phyloP scores from a whole-genome alignment of 345 rosid species.

The Moricandia arvensis region DNA sequence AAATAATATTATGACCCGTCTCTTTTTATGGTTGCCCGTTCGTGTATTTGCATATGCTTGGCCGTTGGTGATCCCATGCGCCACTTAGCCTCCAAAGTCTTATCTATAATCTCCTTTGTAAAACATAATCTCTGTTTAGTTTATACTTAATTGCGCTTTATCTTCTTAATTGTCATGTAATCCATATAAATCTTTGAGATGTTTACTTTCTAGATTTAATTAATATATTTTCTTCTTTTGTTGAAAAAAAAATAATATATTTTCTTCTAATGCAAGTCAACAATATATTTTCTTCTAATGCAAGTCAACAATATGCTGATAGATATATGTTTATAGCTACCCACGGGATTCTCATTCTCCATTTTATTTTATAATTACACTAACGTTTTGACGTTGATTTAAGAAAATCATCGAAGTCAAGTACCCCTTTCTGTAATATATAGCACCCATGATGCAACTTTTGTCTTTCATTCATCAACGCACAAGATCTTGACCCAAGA shows the following conservation, averaged over 20 bases:
- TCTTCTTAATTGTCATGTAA: conserved; percentile 23
- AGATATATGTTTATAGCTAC: conserved; percentile 22
- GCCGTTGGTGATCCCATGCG: conserved; percentile 61
- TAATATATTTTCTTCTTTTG: conserved; percentile 5
- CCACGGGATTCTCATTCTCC: conserved; percentile 15
- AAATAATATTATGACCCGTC: conserved; percentile 33
- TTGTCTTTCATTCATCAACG: conserved; percentile 3
- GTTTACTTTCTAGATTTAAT: conserved; percentile 8
- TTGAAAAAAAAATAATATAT: too few species aligned
- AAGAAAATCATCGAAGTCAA: conserved; percentile 26
- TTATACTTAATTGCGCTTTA: conserved; percentile 25
- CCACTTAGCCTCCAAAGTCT: conserved; percentile 50
- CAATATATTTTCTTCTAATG: background rate
- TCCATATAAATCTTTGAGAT: conserved; percentile 37
- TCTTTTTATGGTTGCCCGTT: conserved; percentile 42
- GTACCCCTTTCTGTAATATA: conserved; percentile 1
- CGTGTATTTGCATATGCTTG: conserved; percentile 37
- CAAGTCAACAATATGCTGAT: conserved; percentile 14
- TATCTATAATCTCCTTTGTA: conserved; percentile 21
- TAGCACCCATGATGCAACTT: background rate
- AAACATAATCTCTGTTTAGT: conserved; percentile 17
- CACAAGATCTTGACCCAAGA: conserved; percentile 3
- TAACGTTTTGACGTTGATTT: conserved; percentile 35
- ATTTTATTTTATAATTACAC: conserved; percentile 9
- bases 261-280: conserved; percentile 18